A percentile compares a stretch with the other conserved stretches of the same genome.
Evolutionary conservation across 306 rosid genomes (phyloP).

Genomic region (Sesbania bispinosa): DNA sequence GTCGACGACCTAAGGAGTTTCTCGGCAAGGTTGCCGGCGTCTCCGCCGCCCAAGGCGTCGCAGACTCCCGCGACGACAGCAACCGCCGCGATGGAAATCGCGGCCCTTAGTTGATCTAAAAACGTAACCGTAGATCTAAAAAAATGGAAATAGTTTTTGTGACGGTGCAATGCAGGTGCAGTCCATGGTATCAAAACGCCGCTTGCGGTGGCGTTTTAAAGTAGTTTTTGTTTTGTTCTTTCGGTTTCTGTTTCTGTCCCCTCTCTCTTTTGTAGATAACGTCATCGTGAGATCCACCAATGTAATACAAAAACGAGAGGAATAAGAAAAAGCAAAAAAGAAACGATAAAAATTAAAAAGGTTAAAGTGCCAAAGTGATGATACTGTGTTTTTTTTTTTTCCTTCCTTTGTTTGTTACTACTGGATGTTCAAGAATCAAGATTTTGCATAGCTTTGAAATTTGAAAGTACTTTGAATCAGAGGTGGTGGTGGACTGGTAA

Average conservation of each 20-base stretch:
- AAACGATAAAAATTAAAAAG: background rate
- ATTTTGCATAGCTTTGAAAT: slow-evolving; percentile 8
- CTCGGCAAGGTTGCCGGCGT: slow-evolving; percentile 54
- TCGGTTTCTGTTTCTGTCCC: background rate
- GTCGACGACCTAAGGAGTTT: slow-evolving; percentile 37
- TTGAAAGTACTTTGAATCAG: background rate
- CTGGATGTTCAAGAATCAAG: background rate
- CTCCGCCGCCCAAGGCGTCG: slow-evolving; percentile 11
- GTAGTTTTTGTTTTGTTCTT: background rate
- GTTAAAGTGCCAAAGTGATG: background rate
- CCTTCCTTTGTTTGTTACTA: background rate
- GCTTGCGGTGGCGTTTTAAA: background rate
- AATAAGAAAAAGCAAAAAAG: slow-evolving; percentile 16
- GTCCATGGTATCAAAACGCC: background rate
- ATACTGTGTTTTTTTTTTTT: background rate
- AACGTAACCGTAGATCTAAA: slow-evolving; percentile 21
- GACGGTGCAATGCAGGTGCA: background rate
- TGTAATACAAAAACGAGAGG: background rate
- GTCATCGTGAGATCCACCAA: slow-evolving; percentile 19
- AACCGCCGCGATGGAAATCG: background rate
- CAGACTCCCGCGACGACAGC: background rate
- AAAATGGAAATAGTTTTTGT: background rate
- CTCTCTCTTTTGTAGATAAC: slow-evolving; percentile 4
- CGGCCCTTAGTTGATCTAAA: slow-evolving; percentile 17
- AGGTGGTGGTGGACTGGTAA: background rate